These are phyloP conservation scores for Blastocrithidia nonstop DNA, from an alignment of 208 protist genomes.

Conservation along the genomic window DNA sequence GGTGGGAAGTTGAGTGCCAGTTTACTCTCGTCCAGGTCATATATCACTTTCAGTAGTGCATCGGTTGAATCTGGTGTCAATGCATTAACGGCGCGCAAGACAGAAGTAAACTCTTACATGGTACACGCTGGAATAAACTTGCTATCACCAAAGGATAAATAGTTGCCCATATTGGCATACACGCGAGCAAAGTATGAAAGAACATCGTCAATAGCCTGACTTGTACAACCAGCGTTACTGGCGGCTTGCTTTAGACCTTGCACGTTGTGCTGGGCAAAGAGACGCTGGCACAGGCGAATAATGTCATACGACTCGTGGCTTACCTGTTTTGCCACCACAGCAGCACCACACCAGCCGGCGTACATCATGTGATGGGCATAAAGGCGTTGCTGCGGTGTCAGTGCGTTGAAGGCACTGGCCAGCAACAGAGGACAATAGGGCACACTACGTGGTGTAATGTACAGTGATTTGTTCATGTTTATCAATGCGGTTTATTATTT, in stretches of 20 bases:
- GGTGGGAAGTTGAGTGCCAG: slow-evolving; percentile 56
- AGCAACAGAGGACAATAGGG: slow-evolving; percentile 48
- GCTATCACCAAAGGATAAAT: slow-evolving; percentile 84
- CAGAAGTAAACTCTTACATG: slow-evolving; percentile 25
- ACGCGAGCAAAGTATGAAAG: slow-evolving; percentile 51
- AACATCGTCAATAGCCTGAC: slow-evolving; percentile 36
- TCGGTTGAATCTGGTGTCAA: too few species aligned
- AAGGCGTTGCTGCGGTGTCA: slow-evolving; percentile 50
- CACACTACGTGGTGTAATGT: slow-evolving; percentile 41
- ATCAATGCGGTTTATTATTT: not conserved
- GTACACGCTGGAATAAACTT: slow-evolving; percentile 78
- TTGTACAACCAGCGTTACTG: slow-evolving; percentile 7
- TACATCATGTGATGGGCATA: slow-evolving; percentile 75
- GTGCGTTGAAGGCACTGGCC: slow-evolving; percentile 42
- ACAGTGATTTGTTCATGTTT: slow-evolving; percentile 7
- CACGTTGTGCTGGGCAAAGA: slow-evolving; percentile 16
- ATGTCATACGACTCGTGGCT: slow-evolving; percentile 50
- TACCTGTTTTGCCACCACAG: slow-evolving; percentile 32
- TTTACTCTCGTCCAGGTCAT: slow-evolving; percentile 23
- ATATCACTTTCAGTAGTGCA: slow-evolving; percentile 42
- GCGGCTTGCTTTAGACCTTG: slow-evolving; percentile 7
- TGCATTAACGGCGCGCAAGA: too few species aligned
- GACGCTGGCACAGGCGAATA: slow-evolving; percentile 20
- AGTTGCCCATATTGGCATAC: slow-evolving; percentile 90
- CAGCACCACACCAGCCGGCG: slow-evolving; percentile 27